A percentile compares a stretch with the other conserved stretches of the same genome.
Conservation (phyloP, 495 filamentous ascomycete genomes). For the Penicillium coprophilum region DNA sequence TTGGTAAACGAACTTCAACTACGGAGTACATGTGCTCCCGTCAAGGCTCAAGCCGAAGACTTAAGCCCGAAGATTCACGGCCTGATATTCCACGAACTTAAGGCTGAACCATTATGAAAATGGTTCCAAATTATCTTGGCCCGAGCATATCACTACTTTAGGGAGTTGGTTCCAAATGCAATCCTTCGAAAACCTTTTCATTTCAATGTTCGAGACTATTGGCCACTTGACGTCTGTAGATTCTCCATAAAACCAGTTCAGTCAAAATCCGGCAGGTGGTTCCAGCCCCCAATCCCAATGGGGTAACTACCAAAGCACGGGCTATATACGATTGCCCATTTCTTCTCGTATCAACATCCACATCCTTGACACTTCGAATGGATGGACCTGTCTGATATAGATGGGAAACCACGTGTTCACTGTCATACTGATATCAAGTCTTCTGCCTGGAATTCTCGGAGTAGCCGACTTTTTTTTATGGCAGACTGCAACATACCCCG, state of each 20-base stretch:
- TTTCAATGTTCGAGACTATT: background rate
- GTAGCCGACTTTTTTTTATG: background rate
- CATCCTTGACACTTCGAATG: background rate
- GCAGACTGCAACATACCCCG: background rate
- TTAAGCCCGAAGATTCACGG: background rate
- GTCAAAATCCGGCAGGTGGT: background rate
- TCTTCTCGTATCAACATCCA: background rate
- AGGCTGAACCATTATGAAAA: background rate
- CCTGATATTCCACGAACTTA: background rate
- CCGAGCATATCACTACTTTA: background rate
- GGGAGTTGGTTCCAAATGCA: background rate
- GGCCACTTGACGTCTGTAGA: too few species aligned
- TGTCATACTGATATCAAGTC: background rate
- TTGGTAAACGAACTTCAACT: background rate
- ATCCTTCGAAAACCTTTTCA: background rate
- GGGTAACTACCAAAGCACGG: background rate
- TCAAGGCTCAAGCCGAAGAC: background rate
- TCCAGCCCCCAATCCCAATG: background rate
- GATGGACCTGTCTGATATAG: background rate
- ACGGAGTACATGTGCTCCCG: background rate
- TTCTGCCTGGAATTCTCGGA: background rate
- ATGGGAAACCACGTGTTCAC: background rate
- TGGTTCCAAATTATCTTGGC: too few species aligned
- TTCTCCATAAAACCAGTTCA: too few species aligned
- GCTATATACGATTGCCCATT: background rate